Conservation (phyloP, 495 filamentous ascomycete genomes). For the Melanomma pulvis-pyrius region DNA sequence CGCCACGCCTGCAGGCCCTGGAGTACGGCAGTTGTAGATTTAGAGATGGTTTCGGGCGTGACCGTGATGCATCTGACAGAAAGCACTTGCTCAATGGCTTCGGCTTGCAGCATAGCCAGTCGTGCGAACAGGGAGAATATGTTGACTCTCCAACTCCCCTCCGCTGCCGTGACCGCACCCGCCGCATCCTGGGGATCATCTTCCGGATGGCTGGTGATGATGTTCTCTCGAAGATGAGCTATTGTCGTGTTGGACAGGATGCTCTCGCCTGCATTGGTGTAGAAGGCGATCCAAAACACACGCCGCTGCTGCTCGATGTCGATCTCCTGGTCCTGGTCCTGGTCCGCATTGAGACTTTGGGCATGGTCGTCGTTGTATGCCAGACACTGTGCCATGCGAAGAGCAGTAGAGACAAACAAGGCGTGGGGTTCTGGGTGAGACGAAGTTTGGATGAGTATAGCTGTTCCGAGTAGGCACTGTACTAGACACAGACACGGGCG, state of each 20-base stretch:
- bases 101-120: constrained; percentile 16
- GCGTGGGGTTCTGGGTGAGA: constrained; percentile 4
- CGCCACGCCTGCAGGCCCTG: neutral
- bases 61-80: constrained; percentile 2
- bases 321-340: neutral
- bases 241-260: constrained; percentile 10
- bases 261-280: constrained; percentile 5
- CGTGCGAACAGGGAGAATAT: constrained; percentile 13
- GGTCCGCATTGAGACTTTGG: neutral
- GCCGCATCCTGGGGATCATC: neutral
- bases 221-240: constrained; percentile 16
- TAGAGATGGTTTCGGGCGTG: neutral
- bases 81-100: constrained; percentile 21
- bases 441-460: constrained; percentile 18
- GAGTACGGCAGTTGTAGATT: neutral
- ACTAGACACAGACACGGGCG: constrained; percentile 11
- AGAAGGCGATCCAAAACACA: constrained; percentile 31
- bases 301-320: constrained; percentile 26
- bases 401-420: constrained; percentile 22
- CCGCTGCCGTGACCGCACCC: constrained; percentile 22
- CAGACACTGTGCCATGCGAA: constrained; percentile 22
- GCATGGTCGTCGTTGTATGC: constrained; percentile 22
- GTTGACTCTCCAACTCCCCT: constrained; percentile 23
- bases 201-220: constrained; percentile 1
- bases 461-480: constrained; percentile 20